These are phyloP conservation scores for Leccinum brunneo-olivaceum DNA, from an alignment of 1,284 basidiomycete genomes.

Conservation along the genomic window DNA sequence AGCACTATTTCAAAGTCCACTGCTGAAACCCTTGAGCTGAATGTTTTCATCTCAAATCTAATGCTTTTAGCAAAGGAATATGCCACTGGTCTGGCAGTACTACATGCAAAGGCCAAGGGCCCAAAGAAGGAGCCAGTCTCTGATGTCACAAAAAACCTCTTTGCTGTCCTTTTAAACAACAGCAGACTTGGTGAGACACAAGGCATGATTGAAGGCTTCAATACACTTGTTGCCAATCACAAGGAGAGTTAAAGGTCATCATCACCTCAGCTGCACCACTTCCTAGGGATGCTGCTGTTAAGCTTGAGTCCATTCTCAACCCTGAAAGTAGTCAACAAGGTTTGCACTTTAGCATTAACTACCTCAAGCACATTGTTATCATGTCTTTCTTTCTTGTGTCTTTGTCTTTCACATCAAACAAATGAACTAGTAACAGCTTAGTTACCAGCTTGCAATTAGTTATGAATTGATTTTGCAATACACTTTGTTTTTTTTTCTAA, in stretches of 20 bases:
- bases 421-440: too few relatives aligned
- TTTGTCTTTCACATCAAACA: too few relatives aligned
- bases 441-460: too few relatives aligned
- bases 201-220: conserved; percentile 89
- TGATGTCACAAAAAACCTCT: conserved; percentile 90
- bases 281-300: conserved; percentile 62
- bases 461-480: too few relatives aligned
- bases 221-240: conserved; percentile 84
- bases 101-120: conserved; percentile 60
- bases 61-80: conserved; percentile 82
- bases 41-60: conserved; percentile 78
- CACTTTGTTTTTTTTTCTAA: too few relatives aligned
- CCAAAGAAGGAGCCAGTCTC: conserved; percentile 69
- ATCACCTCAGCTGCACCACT: conserved; percentile 86
- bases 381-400: too few relatives aligned
- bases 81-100: conserved; percentile 56
- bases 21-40: conserved; percentile 57
- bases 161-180: conserved; percentile 89
- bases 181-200: conserved; percentile 81
- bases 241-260: conserved; percentile 90
- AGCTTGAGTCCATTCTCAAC: conserved; percentile 81
- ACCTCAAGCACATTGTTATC: too few relatives aligned
- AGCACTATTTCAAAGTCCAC: conserved; percentile 62
- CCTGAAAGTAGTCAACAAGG: conserved; percentile 85
- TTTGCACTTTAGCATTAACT: conserved; percentile 28